These are phyloP conservation scores for Lichtheimia ramosa DNA, from an alignment of 371 early-diverging fungal species.

Conservation along the genomic window DNA sequence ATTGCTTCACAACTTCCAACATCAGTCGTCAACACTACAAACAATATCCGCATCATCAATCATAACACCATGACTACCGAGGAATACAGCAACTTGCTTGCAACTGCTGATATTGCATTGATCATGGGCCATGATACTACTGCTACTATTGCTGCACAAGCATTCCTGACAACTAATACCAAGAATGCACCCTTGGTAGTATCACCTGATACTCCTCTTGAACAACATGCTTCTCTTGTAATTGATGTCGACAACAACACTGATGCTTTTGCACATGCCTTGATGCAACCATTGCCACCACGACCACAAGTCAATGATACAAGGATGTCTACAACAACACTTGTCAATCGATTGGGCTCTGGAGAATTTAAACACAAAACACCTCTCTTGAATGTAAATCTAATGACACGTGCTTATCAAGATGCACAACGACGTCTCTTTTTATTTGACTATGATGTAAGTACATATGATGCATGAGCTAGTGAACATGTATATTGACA, in stretches of 20 bases:
- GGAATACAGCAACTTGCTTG: slow-evolving; percentile 18
- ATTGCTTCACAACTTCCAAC: slow-evolving; percentile 1
- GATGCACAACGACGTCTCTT: slow-evolving; percentile 60
- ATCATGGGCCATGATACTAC: slow-evolving; percentile 51
- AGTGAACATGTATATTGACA: not conserved
- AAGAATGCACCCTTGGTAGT: slow-evolving; percentile 21
- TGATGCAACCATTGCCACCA: not conserved
- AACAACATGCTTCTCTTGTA: slow-evolving; percentile 72
- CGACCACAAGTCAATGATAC: not conserved
- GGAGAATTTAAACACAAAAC: slow-evolving; percentile 62
- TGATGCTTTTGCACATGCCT: not conserved
- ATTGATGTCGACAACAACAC: not conserved
- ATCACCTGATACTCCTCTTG: slow-evolving; percentile 35
- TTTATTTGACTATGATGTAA: slow-evolving; percentile 84
- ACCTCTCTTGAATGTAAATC: slow-evolving; percentile 59
- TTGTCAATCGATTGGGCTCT: not conserved
- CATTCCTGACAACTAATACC: slow-evolving; percentile 25
- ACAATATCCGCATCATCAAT: slow-evolving; percentile 6
- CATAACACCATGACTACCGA: slow-evolving; percentile 22
- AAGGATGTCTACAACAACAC: too few species aligned
- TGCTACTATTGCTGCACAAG: slow-evolving; percentile 11
- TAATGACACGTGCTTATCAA: slow-evolving; percentile 37
- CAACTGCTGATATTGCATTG: slow-evolving; percentile 18
- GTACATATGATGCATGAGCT: slow-evolving; percentile 1
- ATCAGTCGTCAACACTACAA: not conserved